Percentiles rank a stretch among this genome's conserved stretches.
Evolutionary conservation across 164 flowering plant species (phyloP).

Genomic region (Tetracentron sinense): DNA sequence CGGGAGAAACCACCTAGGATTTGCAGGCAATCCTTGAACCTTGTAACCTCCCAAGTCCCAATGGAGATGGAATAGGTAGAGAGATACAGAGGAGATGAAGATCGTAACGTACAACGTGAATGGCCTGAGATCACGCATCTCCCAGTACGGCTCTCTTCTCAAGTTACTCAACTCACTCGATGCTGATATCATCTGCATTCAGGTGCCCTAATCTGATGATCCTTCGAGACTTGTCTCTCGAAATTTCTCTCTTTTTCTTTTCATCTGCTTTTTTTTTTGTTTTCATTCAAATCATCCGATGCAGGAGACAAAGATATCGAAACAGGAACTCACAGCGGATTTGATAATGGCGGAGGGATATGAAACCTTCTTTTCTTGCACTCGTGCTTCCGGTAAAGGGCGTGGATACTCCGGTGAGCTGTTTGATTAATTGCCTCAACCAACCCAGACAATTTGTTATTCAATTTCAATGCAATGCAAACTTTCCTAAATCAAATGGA

Average conservation of each 20-base stretch:
- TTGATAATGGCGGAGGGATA: slow-evolving; percentile 83
- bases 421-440: slow-evolving; percentile 19
- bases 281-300: neutral
- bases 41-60: no score
- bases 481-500: neutral
- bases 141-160: slow-evolving; percentile 61
- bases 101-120: no score
- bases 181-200: slow-evolving; percentile 87
- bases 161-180: slow-evolving; percentile 75
- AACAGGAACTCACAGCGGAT: slow-evolving; percentile 82
- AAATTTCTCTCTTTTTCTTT: neutral
- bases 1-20: no score
- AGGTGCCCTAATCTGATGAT: slow-evolving; percentile 35
- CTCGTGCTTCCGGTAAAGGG: slow-evolving; percentile 67
- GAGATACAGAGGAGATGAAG: no score
- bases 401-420: slow-evolving; percentile 86
- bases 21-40: no score
- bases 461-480: neutral
- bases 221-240: neutral
- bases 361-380: slow-evolving; percentile 93
- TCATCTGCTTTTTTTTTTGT: neutral
- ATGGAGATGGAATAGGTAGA: no score
- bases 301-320: slow-evolving; percentile 80
- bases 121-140: slow-evolving; percentile 76
- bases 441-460: no score